These are phyloP conservation scores for Amylostereum areolatum DNA, from an alignment of 1,284 basidiomycete species.

Conservation along the genomic window DNA sequence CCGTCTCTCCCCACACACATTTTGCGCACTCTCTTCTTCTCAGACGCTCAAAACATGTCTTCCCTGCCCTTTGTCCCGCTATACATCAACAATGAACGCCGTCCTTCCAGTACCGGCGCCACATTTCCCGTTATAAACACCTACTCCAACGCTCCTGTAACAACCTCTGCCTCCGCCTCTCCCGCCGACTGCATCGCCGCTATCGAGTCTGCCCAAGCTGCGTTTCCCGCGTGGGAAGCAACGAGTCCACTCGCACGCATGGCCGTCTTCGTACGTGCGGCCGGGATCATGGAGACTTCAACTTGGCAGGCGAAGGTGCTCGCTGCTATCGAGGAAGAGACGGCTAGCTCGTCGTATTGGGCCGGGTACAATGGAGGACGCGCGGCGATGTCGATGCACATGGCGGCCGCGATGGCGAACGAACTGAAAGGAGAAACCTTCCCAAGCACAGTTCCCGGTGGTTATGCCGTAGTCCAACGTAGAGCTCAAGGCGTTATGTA, in stretches of 20 bases:
- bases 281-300: slow-evolving; percentile 36
- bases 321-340: slow-evolving; percentile 32
- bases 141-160: slow-evolving; percentile 33
- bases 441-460: slow-evolving; percentile 22
- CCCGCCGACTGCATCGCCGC: slow-evolving; percentile 41
- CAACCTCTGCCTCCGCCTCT: slow-evolving; percentile 37
- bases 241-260: slow-evolving; percentile 31
- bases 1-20: no score
- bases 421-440: slow-evolving; percentile 26
- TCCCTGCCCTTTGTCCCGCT: slow-evolving; percentile 17
- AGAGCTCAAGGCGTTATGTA: slow-evolving; percentile 27
- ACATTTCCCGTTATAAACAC: slow-evolving; percentile 44
- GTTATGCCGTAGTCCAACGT: slow-evolving; percentile 25
- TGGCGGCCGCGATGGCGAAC: slow-evolving; percentile 15
- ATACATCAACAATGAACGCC: slow-evolving; percentile 26
- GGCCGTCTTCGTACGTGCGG: slow-evolving; percentile 40
- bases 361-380: slow-evolving; percentile 14
- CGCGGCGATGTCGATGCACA: slow-evolving; percentile 6
- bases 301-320: slow-evolving; percentile 33
- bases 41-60: no score
- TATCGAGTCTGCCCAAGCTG: slow-evolving; percentile 38
- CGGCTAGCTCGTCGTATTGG: slow-evolving; percentile 25
- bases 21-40: no score
- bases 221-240: slow-evolving; percentile 45
- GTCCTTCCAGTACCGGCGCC: slow-evolving; percentile 29